These are phyloP conservation scores for Penicillium sp. DNA, from an alignment of 2,329 filamentous ascomycete genomes.

Conservation along the genomic window DNA sequence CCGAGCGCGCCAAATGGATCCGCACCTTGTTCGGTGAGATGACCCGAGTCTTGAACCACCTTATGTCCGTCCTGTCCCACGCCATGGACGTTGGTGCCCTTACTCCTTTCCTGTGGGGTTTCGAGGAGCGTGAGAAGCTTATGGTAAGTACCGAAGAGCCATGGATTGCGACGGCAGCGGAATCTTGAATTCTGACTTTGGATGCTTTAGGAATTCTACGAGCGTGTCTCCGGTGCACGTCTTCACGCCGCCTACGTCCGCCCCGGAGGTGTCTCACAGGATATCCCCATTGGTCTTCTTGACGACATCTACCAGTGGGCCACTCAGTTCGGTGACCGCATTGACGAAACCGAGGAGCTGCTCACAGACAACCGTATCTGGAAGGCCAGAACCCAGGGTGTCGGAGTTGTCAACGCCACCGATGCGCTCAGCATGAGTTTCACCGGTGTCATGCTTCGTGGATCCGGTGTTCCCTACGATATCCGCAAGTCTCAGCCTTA, in stretches of 20 bases:
- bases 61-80: slow-evolving; percentile 97
- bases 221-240: slow-evolving; percentile 96
- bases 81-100: slow-evolving; percentile 98
- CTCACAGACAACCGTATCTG: slow-evolving; percentile 99
- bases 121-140: slow-evolving; percentile 98
- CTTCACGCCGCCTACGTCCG: slow-evolving; percentile 96
- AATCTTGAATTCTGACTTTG: slow-evolving; percentile 17
- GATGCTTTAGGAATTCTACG: slow-evolving; percentile 85
- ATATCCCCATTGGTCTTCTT: slow-evolving; percentile 87
- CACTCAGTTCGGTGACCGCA: slow-evolving; percentile 96
- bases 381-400: slow-evolving; percentile 87
- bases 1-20: slow-evolving; percentile 94
- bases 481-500: slow-evolving; percentile 96
- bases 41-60: slow-evolving; percentile 90
- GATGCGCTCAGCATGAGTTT: slow-evolving; percentile 98
- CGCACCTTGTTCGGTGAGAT: slow-evolving; percentile 94
- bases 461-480: slow-evolving; percentile 94
- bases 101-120: slow-evolving; percentile 98
- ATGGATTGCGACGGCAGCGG: not conserved
- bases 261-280: slow-evolving; percentile 93
- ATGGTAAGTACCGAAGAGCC: slow-evolving; percentile 68
- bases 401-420: slow-evolving; percentile 86
- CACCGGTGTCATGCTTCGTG: slow-evolving; percentile 95
- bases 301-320: slow-evolving; percentile 99
- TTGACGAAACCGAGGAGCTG: slow-evolving; percentile 98